Percentiles rank a stretch among this genome's conserved stretches.
Conservation (phyloP, 257 asterid genomes). For the Solanum gandarillasii region DNA sequence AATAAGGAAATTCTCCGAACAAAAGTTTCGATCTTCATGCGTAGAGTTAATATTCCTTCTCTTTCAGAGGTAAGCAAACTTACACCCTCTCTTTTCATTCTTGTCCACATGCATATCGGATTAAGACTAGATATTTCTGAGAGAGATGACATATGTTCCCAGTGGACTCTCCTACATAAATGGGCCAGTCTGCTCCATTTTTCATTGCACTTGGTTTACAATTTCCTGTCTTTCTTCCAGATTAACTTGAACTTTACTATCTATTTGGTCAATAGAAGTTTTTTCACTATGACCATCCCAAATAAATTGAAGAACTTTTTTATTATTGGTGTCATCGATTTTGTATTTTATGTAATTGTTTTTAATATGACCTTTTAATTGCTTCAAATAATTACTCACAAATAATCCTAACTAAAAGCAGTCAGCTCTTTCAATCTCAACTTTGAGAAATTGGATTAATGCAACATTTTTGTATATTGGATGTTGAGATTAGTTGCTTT, state of each 20-base stretch:
- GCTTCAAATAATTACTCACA: not conserved
- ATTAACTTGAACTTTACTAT: not conserved
- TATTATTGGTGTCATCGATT: not conserved
- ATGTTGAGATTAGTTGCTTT: not conserved
- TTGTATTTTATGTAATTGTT: not conserved
- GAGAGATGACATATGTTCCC: not conserved
- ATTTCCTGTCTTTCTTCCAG: not conserved
- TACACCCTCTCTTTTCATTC: not conserved
- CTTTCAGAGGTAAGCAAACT: constrained; percentile 54
- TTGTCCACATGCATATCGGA: not conserved
- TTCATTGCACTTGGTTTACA: not conserved
- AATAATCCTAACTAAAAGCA: not conserved
- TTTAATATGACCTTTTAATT: not conserved
- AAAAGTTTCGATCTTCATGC: constrained; percentile 38
- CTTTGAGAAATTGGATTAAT: not conserved
- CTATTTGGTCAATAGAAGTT: not conserved
- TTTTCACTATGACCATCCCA: not conserved
- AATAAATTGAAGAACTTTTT: not conserved
- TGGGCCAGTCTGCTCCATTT: not conserved
- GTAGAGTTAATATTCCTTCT: constrained; percentile 51
- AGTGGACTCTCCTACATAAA: not conserved
- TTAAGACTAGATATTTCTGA: not conserved
- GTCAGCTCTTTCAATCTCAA: not conserved
- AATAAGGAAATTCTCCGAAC: constrained; percentile 35
- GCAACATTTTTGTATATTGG: not conserved